phyloP scores from a whole-genome alignment of 2,329 filamentous ascomycete species.

The Aspergillus fumigatiaffinis region DNA sequence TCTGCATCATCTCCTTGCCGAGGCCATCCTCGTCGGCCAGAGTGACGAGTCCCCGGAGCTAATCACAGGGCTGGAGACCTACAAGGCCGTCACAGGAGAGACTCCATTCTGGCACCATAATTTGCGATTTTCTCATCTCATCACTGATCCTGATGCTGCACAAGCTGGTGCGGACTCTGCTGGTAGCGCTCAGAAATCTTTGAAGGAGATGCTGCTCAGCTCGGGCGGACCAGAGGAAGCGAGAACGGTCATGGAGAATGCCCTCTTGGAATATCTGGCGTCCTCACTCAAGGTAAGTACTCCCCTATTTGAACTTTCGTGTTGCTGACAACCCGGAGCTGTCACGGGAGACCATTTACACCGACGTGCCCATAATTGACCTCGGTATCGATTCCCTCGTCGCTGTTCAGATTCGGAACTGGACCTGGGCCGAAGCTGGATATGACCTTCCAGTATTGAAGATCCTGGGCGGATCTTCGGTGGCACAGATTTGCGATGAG shows the following conservation, averaged over 20 bases:
- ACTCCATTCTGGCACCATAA: conserved; percentile 5
- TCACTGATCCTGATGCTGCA: not conserved
- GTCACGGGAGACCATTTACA: conserved; percentile 2
- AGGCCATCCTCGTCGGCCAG: conserved; percentile 20
- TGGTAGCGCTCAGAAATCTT: conserved; percentile 5
- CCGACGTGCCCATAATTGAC: conserved; percentile 4
- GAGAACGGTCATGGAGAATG: conserved; percentile 1
- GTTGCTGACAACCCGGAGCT: not conserved
- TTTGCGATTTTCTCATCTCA: conserved; percentile 4
- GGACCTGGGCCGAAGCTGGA: conserved; percentile 11
- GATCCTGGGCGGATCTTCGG: conserved; percentile 43
- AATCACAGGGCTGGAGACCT: conserved; percentile 2
- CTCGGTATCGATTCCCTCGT: conserved; percentile 17
- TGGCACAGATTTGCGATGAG: not conserved
- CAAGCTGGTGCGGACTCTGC: conserved; percentile 15
- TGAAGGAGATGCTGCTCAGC: conserved; percentile 4
- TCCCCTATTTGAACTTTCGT: not conserved
- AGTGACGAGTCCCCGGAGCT: conserved; percentile 3
- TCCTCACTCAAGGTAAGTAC: conserved; percentile 1
- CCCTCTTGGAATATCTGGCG: conserved; percentile 1
- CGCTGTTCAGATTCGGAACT: conserved; percentile 16
- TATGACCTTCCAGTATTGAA: conserved; percentile 47
- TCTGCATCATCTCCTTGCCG: conserved; percentile 28
- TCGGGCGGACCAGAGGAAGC: conserved; percentile 7
- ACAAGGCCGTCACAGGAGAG: conserved; percentile 1